Evolutionary conservation across 495 filamentous ascomycete genomes (phyloP).

Genomic region (Penicillium nucicola): DNA sequence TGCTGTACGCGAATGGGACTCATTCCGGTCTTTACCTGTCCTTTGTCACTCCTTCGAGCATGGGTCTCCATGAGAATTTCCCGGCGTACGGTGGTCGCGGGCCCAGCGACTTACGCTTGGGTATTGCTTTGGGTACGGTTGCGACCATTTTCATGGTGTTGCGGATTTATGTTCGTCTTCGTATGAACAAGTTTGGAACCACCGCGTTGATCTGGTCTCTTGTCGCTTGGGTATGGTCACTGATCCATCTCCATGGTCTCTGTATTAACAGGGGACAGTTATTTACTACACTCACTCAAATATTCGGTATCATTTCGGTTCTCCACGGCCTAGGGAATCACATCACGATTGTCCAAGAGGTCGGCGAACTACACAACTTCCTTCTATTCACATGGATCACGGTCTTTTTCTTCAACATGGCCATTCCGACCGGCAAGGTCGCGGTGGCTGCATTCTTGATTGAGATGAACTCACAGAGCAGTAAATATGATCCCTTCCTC

Average conservation of each 20-base stretch:
- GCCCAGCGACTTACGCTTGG: constrained; percentile 18
- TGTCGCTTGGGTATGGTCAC: constrained; percentile 18
- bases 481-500: constrained; percentile 10
- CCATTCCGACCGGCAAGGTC: constrained; percentile 25
- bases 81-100: constrained; percentile 24
- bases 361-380: constrained; percentile 20
- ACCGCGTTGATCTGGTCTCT: constrained; percentile 18
- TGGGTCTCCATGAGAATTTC: constrained; percentile 15
- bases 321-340: constrained; percentile 24
- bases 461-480: constrained; percentile 25
- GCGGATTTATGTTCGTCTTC: constrained; percentile 22
- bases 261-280: constrained; percentile 2
- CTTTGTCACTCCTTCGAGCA: constrained; percentile 14
- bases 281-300: constrained; percentile 20
- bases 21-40: not conserved
- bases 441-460: constrained; percentile 22
- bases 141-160: constrained; percentile 23
- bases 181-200: constrained; percentile 25
- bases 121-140: constrained; percentile 15
- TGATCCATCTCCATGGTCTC: not conserved
- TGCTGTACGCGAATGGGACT: constrained; percentile 1
- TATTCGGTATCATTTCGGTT: constrained; percentile 19
- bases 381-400: constrained; percentile 27
- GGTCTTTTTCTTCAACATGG: constrained; percentile 27
- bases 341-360: constrained; percentile 12